Evolutionary conservation across 106 monocot species (phyloP), one percentile per base, ranked within the genome.

Genomic region (Chionographis japonica): DNA sequence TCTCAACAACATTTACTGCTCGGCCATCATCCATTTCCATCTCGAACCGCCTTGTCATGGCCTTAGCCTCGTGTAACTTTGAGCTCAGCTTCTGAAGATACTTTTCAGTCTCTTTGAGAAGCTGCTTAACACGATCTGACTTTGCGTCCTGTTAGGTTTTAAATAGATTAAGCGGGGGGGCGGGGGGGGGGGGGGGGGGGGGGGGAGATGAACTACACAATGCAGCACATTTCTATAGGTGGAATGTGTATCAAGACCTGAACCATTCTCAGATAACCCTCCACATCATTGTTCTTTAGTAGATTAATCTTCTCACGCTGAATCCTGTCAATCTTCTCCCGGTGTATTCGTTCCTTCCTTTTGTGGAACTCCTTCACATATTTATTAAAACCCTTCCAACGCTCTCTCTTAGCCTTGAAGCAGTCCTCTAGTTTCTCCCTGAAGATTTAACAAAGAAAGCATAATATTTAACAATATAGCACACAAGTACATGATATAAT

Each of bases 261-360:
- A 74, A 98, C 93, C 98, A 98, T 98, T 70, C 98, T 82, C 16
- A 98, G 81, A 80, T 98, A 98, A 55, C 98, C 98, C 67, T 98
- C 98, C 49, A 98, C 98, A 64, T 98, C 98, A 93, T 98, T 98
- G 74, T 90, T 90, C 81, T 98, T 98, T 54, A 98, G 73, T 39
- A 98, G 85, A 61, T 90, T 98, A 71, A 98, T 98, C 79, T 98
- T 98, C 82, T 98, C 98, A 18, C 98, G 77, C 68, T 98, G 98
- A 74, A 98, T 98, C 65, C 90, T 84, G 67, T 98, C 98, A 71
- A 93, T 80, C 75, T 88, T 98, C 85, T 98, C 98, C 19, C 90
- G 80, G 74, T 92, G 84, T 65, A 88, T 84, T 2, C 92, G 68
- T 68, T 98, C 98, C 70, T 93, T 98, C 71, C 90, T 83, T 66